Base-by-base conservation (phyloP, 768 basidiomycete species). In the Trichaptum fuscoviolaceum region DNA sequence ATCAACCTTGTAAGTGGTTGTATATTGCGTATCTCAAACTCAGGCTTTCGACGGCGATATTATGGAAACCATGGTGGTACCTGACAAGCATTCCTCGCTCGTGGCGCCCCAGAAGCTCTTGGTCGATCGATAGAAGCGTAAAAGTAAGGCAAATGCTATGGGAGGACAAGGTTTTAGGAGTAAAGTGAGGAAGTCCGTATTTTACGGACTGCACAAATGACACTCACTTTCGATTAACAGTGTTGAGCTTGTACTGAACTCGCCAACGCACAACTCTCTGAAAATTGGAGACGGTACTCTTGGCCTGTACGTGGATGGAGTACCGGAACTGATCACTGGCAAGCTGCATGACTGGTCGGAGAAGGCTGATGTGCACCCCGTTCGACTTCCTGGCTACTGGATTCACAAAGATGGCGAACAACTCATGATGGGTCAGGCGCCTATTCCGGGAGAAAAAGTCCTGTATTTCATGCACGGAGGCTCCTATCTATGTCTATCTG, bases 311-410 rank as follows among this genome's bases (percentile, higher is more conserved):
- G 70, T 80, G 8, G 72, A 76, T 0, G 72, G 74, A 10, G 70
- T 74, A 7, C 72, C 77, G 0, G 72, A 79, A 23, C 70, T 77
- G 42, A 70, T 81, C 26, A 68, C 65, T 1, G 77, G 77, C 10
- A 73, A 79, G 25, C 67, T 78, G 24, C 69, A 69, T 17, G 69
- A 67, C 3, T 70, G 74, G 60, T 79, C 79, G 20, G 62, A 67
- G 26, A 67, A 64, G n/a, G 74, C 74, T 8, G 67, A 70, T 10
- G 73, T 81, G 18, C 57, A 71, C 17, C 68, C 75, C 24, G 63
- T 67, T 34, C 71, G 71, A 18, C 73, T 79, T 9, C 75, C 75
- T 1, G 80, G 79, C 10, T 81, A 77, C 67, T 80, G 78, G 80
- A 69, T 72, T 24, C 74, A 77, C 58, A 71, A 71, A 9, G 25